These are phyloP conservation scores for Lactarius psammicola DNA, from an alignment of 768 basidiomycete genomes.

Conservation along the genomic window DNA sequence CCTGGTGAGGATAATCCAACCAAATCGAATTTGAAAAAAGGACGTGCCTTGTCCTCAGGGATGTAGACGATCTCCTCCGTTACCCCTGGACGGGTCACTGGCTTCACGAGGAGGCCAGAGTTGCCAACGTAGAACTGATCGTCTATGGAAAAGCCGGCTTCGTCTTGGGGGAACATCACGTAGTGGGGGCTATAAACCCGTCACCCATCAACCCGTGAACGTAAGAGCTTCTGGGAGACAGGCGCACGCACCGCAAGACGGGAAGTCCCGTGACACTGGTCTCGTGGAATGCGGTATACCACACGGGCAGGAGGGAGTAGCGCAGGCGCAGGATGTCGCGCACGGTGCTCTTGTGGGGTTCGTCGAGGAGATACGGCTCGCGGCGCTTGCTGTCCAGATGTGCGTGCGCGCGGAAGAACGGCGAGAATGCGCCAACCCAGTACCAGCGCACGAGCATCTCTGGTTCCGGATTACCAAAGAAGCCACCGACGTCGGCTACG, in stretches of 20 bases:
- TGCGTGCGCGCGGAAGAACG: slow-evolving; percentile 98
- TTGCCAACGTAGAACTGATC: slow-evolving; percentile 92
- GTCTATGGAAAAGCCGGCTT: slow-evolving; percentile 81
- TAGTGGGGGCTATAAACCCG: slow-evolving; percentile 80
- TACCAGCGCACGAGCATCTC: slow-evolving; percentile 99
- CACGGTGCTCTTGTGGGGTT: slow-evolving; percentile 84
- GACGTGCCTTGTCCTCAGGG: slow-evolving; percentile 72
- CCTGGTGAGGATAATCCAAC: not conserved
- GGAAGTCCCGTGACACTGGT: slow-evolving; percentile 79
- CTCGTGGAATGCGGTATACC: slow-evolving; percentile 98
- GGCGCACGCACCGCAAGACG: slow-evolving; percentile 62
- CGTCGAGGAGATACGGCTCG: slow-evolving; percentile 89
- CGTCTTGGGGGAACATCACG: slow-evolving; percentile 87
- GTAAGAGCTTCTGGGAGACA: not conserved
- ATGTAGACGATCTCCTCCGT: slow-evolving; percentile 77
- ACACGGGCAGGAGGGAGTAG: slow-evolving; percentile 84
- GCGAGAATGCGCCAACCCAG: slow-evolving; percentile 89
- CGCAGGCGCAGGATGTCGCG: slow-evolving; percentile 76
- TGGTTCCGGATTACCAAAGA: slow-evolving; percentile 93
- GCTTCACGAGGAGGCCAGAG: slow-evolving; percentile 89
- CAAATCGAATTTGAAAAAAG: not conserved
- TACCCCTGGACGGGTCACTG: slow-evolving; percentile 73
- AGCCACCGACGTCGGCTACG: slow-evolving; percentile 95
- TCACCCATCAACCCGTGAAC: not conserved
- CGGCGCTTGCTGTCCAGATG: slow-evolving; percentile 97